Base-by-base conservation (phyloP, 2,329 filamentous ascomycete species). In the Dactylellina haptotyla region DNA sequence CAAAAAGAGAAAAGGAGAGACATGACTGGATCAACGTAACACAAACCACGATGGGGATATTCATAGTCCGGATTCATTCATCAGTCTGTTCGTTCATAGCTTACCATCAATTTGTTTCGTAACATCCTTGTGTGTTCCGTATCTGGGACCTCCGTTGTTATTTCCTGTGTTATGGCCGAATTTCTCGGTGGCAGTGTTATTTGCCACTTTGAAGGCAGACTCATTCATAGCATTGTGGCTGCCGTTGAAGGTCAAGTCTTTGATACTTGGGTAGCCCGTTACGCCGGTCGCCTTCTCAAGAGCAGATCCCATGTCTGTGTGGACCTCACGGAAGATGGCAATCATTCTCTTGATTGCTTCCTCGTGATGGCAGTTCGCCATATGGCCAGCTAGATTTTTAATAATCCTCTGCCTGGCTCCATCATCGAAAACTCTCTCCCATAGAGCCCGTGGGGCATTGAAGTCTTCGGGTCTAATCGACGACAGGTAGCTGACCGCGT, bases 341-440 rank as follows among this genome's bases (percentile, higher is more conserved):
- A 89, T 88, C 80, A 89, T 86, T 14, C 87, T 82, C 83, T 87
- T 88, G 79, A 89, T 82, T 2, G 88, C 85, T 79, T 89, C 87
- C 75, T 87, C 81, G 45, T 87, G 82, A 53, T 81, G 82, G 79
- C 87, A 89, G 1, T 83, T 83, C 26, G 80, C 81, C 86, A 89
- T 89, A 80, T 89, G 87, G 1, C 86, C 86, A 0, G 85, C 83
- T 2, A 88, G 84, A 64, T 88, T 89, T 39, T 81, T 82, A 79
- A 89, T 82, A 80, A 88, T 87, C 0, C 87, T 83, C 77, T 86
- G 83, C 58, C 83, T 83, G 0, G 86, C 87, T 9, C 81, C 82
- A 23, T 87, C 86, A 63, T 88, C 86, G 50, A 85, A 88, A 0
- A 89, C 87, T 73, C 84, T 85, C 81, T 87, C 85, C 86, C 86